Base-by-base conservation (phyloP, 768 basidiomycete species). In the Psilocybe azurescens region DNA sequence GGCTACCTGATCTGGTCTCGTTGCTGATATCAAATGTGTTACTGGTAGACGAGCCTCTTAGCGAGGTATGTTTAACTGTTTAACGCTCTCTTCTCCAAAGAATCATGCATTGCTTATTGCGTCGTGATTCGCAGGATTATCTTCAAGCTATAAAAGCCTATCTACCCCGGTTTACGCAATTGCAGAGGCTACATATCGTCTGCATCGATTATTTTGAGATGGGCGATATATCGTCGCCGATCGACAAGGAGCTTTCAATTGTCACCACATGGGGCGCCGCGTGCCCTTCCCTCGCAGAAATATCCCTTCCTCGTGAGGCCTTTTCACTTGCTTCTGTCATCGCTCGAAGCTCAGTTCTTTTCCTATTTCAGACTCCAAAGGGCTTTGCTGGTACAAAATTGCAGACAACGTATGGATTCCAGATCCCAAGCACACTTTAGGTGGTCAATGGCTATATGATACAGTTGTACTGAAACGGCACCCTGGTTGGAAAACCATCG, bases 21-120 rank as follows among this genome's bases (percentile, higher is more conserved):
- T 62, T 81, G 18, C 73, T 72, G 50, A 60, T 81, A 28, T 75
- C 73, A 39, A 81, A 81, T 56, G 60, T 79, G 16, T 71, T 79
- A 28, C 65, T 75, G 18, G 72, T 76, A 2, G 75, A 78, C 57
- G 53, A 71, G 32, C 64, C 65, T 48, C 72, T 74, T 11, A 69
- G 69, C 44, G 63, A 74, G 62, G 79, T 78, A 38, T 30, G 73
- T 64, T 3, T 39, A 39, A 44, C 14, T 36, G 11, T 36, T 36
- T 36, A 36, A 36, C 7, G 33, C 33, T 36, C 24, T 24, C 24
- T 24, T 24, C 24, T 24, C 24, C 24, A 24, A 24, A 2, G 24
- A 24, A 24, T 24, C 18, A 36, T 18, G 52, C 9, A 4, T 39
- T 38, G 46, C 50, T 52, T 56, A 48, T 53, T 11, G 56, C 52